Conservation (phyloP, 768 basidiomycete genomes). For the Cubamyces lactineus region DNA sequence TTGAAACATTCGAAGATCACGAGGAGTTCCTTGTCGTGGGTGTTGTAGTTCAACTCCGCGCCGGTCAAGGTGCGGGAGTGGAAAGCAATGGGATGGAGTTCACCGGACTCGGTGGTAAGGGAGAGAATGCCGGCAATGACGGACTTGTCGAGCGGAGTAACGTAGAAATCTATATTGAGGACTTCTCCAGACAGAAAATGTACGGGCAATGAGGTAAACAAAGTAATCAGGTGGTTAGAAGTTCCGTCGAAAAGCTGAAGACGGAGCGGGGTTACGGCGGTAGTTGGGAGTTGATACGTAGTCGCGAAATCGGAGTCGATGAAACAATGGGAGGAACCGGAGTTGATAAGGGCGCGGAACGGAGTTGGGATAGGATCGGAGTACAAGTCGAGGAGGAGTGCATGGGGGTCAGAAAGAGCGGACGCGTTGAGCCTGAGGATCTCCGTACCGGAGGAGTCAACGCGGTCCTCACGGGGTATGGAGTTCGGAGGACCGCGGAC, state of each 20-base stretch:
- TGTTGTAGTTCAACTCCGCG: slow-evolving; percentile 51
- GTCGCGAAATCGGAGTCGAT: background rate
- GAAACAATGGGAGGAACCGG: slow-evolving; percentile 6
- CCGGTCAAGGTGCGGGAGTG: slow-evolving; percentile 33
- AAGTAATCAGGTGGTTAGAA: slow-evolving; percentile 4
- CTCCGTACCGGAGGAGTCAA: background rate
- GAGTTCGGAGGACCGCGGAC: slow-evolving; percentile 4
- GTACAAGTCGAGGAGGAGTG: background rate
- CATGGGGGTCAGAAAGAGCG: slow-evolving; percentile 12
- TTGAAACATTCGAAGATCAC: slow-evolving; percentile 43
- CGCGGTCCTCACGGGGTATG: slow-evolving; percentile 3
- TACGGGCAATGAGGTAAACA: too few species aligned
- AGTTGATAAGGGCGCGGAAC: slow-evolving; percentile 4
- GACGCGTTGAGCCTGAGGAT: slow-evolving; percentile 8
- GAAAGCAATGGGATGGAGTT: slow-evolving; percentile 38
- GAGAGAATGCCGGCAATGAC: slow-evolving; percentile 27
- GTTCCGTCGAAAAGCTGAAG: slow-evolving; percentile 3
- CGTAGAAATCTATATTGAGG: background rate
- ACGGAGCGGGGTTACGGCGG: background rate
- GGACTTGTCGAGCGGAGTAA: background rate
- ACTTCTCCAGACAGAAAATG: background rate
- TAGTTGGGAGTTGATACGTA: background rate
- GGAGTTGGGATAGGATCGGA: background rate
- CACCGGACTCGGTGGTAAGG: slow-evolving; percentile 20
- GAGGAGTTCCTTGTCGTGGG: slow-evolving; percentile 56